Base-by-base conservation (phyloP, 2,329 filamentous ascomycete species). In the Blastomyces gilchristii region DNA sequence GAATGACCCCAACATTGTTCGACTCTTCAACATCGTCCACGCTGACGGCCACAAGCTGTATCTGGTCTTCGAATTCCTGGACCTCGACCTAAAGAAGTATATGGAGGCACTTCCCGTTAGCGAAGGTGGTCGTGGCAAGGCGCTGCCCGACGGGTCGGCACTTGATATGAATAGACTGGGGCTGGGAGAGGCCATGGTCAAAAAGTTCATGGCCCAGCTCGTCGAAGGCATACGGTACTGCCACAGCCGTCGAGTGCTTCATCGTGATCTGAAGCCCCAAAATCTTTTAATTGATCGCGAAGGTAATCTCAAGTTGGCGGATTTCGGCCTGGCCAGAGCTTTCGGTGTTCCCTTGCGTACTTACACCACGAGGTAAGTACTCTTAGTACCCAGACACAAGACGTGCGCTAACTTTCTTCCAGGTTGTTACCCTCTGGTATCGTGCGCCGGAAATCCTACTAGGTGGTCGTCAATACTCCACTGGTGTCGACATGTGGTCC, bases 191-290 rank as follows among this genome's bases (percentile, higher is more conserved):
- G 83, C 83, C 62, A 92, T 96, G 82, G 85, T 96, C 69, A 93
- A 93, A 80, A 93, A 91, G 77, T 96, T 96, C 79, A 95, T 95
- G 88, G 85, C 84, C 71, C 91, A 96, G 77, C 81, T 96, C 63
- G 88, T 91, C 71, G 85, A 90, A 69, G 91, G 91, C 61, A 85
- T 95, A 67, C 84, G 86, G 69, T 96, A 94, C 80, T 96, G 91
- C 77, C 91, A 96, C 77, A 87, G 88, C 67, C 91, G 93, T 76
- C 87, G 91, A 63, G 85, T 96, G 64, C 82, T 96, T 62, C 91
- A 99, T 76, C 91, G 94, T 71, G 94, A 99, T 73, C 97, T 99
- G 78, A 99, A 99, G 76, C 94, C 94, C 47, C 94, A 99, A 77
- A 99, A 99, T 77, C 97, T 99, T 63, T 84, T 99, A 43, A 94